Base-by-base conservation (phyloP, 371 early-diverging fungal genomes). In the Blakeslea trispora region DNA sequence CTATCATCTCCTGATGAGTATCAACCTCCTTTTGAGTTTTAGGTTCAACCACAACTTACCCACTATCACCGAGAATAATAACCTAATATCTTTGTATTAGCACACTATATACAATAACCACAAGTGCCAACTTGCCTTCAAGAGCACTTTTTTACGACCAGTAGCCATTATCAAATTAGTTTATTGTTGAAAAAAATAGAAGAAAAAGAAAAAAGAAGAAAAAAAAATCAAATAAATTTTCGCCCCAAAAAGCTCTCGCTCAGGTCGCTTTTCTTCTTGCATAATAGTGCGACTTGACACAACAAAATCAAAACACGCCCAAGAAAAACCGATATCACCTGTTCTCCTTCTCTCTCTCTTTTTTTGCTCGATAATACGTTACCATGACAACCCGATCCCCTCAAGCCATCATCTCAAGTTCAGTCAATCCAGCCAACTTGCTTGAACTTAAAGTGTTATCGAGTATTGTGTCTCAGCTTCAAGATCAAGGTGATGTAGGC, bases 21-120 rank as follows among this genome's bases (percentile, higher is more conserved):
- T 24, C 19, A 19, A 45, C 2, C 23, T n/a, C 37, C 21, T n/a
- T 32, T 41, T 13, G 8, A 15, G 2, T 42, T 28, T 28, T 28
- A 7, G 5, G 1, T 32, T 28, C 9, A n/a, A n/a, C n/a, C n/a
- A n/a, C n/a, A n/a, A n/a, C 72, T 69, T 83, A 90, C 89, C 95
- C 95, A 59, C 90, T 90, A 80, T 95, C 94, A 55, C 92, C 94
- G 46, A 93, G 83, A 70, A 93, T 94, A 67, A 94, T 91, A 56
- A 91, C 94, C 89, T 92, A 71, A 44, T 18, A 31, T n/a, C 28
- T 43, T 1, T 13, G 52, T 18, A 55, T 22, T 39, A 18, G 39
- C 0, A 42, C 31, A 22, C 44, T 14, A 1, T 39, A 18, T 51
- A 21, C 11, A 43, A 54, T 48, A 44, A 50, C 23, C 45, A 57